phyloP scores from a whole-genome alignment of 768 basidiomycete species.

The Tricholomella constricta region DNA sequence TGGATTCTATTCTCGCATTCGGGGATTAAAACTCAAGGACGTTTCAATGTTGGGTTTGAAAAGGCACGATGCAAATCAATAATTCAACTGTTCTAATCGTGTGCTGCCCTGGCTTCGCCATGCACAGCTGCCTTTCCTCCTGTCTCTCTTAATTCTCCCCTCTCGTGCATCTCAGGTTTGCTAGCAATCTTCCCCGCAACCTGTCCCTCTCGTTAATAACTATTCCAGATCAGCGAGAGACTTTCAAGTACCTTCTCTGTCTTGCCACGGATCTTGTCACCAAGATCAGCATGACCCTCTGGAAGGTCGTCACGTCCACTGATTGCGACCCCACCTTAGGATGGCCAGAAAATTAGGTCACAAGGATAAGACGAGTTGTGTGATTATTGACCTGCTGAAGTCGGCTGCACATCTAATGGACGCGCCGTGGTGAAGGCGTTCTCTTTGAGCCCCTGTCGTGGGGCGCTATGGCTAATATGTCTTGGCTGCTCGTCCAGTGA shows the following conservation, averaged over 20 bases:
- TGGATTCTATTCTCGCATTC: too few species aligned
- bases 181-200: slow-evolving; percentile 49
- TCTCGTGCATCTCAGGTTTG: slow-evolving; percentile 55
- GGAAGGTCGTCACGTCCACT: slow-evolving; percentile 34
- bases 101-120: slow-evolving; percentile 42
- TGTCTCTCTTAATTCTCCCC: slow-evolving; percentile 55
- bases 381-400: slow-evolving; percentile 2
- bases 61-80: too few species aligned
- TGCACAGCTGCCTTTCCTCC: slow-evolving; percentile 50
- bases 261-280: slow-evolving; percentile 62
- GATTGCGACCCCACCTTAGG: slow-evolving; percentile 35
- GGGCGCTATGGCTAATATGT: background rate
- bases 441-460: background rate
- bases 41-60: too few species aligned
- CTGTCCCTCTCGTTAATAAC: slow-evolving; percentile 24
- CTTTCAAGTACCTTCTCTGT: slow-evolving; percentile 46
- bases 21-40: too few species aligned
- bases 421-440: background rate
- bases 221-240: background rate
- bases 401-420: slow-evolving; percentile 3
- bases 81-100: too few species aligned
- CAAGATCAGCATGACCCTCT: slow-evolving; percentile 41
- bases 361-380: background rate
- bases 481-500: slow-evolving; percentile 16
- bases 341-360: too few species aligned